Evolutionary conservation across 2,329 filamentous ascomycete species (phyloP).

Genomic region (Stagonosporopsis rhizophila): DNA sequence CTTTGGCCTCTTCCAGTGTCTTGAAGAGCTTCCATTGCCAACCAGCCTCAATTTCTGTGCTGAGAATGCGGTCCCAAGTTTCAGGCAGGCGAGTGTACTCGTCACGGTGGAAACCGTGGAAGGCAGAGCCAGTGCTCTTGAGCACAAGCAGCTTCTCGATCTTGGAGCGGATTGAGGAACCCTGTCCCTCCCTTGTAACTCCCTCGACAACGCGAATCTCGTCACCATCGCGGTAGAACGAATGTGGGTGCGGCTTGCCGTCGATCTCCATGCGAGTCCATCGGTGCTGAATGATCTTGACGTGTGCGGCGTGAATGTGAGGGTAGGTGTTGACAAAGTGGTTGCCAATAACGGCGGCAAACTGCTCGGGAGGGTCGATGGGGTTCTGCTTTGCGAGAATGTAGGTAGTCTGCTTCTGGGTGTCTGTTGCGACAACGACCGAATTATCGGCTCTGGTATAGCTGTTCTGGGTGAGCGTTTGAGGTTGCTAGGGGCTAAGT

Average conservation of each 20-base stretch:
- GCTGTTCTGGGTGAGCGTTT: conserved; percentile 55
- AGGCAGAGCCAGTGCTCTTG: conserved; percentile 95
- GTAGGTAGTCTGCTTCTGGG: conserved; percentile 92
- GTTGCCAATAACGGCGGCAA: conserved; percentile 79
- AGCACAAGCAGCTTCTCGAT: conserved; percentile 86
- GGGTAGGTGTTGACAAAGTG: conserved; percentile 89
- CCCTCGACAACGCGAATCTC: conserved; percentile 87
- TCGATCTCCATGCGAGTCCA: conserved; percentile 91
- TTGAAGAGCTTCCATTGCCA: conserved; percentile 86
- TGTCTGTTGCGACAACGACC: conserved; percentile 94
- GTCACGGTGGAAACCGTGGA: conserved; percentile 92
- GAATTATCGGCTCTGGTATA: conserved; percentile 96
- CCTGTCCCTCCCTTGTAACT: conserved; percentile 68
- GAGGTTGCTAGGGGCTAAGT: neutral
- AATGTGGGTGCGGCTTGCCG: conserved; percentile 91
- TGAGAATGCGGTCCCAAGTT: conserved; percentile 93
- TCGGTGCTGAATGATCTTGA: conserved; percentile 82
- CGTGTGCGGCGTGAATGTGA: conserved; percentile 85
- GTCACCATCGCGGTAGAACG: conserved; percentile 86
- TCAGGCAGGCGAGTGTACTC: conserved; percentile 91
- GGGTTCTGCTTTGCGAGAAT: conserved; percentile 94
- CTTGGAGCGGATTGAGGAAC: conserved; percentile 77
- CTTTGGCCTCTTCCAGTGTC: conserved; percentile 70
- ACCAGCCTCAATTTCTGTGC: conserved; percentile 84
- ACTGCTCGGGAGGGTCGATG: conserved; percentile 91